phyloP scores from a whole-genome alignment of 2,329 filamentous ascomycete genomes.

The Phialemonium atrogriseum region DNA sequence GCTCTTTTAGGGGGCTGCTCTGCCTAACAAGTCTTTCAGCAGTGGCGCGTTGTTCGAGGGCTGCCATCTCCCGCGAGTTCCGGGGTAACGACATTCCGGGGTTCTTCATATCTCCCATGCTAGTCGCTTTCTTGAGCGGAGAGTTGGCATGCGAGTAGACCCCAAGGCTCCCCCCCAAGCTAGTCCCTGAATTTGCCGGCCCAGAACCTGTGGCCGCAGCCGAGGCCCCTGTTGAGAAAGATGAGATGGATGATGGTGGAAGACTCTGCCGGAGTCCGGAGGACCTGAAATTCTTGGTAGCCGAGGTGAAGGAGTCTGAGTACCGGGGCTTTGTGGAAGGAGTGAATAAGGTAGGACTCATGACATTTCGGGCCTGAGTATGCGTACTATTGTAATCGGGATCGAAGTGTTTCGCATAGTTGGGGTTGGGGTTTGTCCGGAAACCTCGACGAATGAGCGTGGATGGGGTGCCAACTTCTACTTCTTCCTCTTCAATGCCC shows the following conservation, averaged over 20 bases:
- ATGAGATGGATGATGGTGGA: conserved; percentile 8
- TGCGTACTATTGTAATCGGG: conserved; percentile 45
- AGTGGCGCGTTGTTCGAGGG: conserved; percentile 39
- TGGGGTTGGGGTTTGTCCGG: conserved; percentile 73
- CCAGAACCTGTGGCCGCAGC: conserved; percentile 1
- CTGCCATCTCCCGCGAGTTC: conserved; percentile 55
- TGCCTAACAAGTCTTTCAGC: conserved; percentile 23
- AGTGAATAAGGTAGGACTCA: conserved; percentile 34
- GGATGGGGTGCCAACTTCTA: conserved; percentile 44
- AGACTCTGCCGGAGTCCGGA: conserved; percentile 2
- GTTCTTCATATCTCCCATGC: conserved; percentile 49
- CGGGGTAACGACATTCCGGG: conserved; percentile 37
- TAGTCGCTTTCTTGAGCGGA: conserved; percentile 69
- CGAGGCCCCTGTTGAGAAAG: neutral
- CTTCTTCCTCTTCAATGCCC: conserved; percentile 32
- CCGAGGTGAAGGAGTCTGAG: conserved; percentile 23
- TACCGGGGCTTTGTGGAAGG: conserved; percentile 22
- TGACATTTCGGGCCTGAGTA: conserved; percentile 25
- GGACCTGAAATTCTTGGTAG: too few relatives aligned
- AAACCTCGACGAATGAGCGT: conserved; percentile 68
- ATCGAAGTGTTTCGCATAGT: conserved; percentile 65
- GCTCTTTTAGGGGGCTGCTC: conserved; percentile 33
- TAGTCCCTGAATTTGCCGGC: conserved; percentile 7
- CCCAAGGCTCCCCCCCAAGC: conserved; percentile 67
- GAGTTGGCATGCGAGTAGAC: conserved; percentile 74